A percentile compares a stretch with the other conserved stretches of the same genome.
phyloP scores from a whole-genome alignment of 2,329 filamentous ascomycete species.

The Septoria petroselini region DNA sequence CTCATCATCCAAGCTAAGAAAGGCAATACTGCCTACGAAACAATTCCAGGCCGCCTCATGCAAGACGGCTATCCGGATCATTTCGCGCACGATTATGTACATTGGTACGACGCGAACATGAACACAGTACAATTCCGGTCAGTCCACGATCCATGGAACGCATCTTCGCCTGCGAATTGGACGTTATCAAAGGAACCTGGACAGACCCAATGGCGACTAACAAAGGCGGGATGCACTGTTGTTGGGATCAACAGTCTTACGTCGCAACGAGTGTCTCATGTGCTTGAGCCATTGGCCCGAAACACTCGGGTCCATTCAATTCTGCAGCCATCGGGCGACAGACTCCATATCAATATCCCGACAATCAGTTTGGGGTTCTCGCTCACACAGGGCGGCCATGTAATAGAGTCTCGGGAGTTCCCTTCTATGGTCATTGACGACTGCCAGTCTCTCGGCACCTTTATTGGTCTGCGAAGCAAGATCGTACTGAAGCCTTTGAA shows the following conservation, averaged over 20 bases:
- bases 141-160: conserved; percentile 25
- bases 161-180: conserved; percentile 13
- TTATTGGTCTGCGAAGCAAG: conserved; percentile 59
- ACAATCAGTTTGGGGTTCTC: conserved; percentile 26
- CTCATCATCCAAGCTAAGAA: conserved; percentile 43
- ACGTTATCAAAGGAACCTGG: conserved; percentile 34
- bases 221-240: conserved; percentile 8
- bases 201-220: conserved; percentile 46
- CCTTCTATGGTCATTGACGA: conserved; percentile 39
- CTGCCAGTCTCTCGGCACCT: conserved; percentile 58
- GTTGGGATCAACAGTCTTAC: conserved; percentile 18
- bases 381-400: conserved; percentile 6
- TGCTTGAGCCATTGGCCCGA: conserved; percentile 37
- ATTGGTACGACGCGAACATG: conserved; percentile 57
- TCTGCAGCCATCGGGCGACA: neutral
- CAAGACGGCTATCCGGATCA: conserved; percentile 50
- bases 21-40: conserved; percentile 35
- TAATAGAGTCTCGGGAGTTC: conserved; percentile 10
- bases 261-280: conserved; percentile 53
- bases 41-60: conserved; percentile 39
- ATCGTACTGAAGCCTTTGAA: conserved; percentile 47
- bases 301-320: conserved; percentile 18
- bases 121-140: conserved; percentile 53
- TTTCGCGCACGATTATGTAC: conserved; percentile 53
- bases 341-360: conserved; percentile 26